A percentile compares a stretch with the other conserved stretches of the same genome.
phyloP scores from a whole-genome alignment of 1,284 basidiomycete genomes.

The Spongispora temasekensis region DNA sequence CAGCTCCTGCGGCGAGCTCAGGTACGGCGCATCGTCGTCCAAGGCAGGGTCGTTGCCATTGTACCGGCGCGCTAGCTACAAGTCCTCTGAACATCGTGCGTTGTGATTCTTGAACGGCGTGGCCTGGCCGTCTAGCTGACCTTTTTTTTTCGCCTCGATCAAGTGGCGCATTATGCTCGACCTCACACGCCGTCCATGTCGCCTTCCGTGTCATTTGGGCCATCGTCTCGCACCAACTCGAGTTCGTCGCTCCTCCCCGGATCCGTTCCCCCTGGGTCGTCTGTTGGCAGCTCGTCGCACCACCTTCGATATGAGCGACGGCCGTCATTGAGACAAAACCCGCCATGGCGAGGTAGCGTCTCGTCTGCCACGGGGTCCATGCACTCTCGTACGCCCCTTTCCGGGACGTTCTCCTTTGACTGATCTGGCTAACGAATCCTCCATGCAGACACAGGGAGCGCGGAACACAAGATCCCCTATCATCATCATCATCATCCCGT shows the following conservation, averaged over 20 bases:
- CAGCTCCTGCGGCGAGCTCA: slow-evolving; percentile 25
- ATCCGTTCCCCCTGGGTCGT: slow-evolving; percentile 28
- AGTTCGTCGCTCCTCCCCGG: slow-evolving; percentile 45
- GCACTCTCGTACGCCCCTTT: slow-evolving; percentile 28
- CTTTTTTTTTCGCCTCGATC: neutral
- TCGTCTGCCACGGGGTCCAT: slow-evolving; percentile 35
- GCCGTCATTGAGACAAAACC: slow-evolving; percentile 44
- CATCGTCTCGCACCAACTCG: slow-evolving; percentile 49
- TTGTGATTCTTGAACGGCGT: too few species aligned
- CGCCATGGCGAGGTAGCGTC: slow-evolving; percentile 46
- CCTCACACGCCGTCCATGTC: slow-evolving; percentile 31
- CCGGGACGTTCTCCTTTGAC: too few species aligned
- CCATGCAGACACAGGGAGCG: slow-evolving; percentile 25
- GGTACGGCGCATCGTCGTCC: slow-evolving; percentile 30
- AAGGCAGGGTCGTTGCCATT: slow-evolving; percentile 29
- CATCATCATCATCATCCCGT: slow-evolving; percentile 36
- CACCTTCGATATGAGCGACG: slow-evolving; percentile 35
- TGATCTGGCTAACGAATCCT: slow-evolving; percentile 7
- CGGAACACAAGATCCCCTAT: slow-evolving; percentile 22
- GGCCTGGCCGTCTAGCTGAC: too few species aligned
- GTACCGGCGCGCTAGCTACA: slow-evolving; percentile 37
- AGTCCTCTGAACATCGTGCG: slow-evolving; percentile 36
- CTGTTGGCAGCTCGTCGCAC: slow-evolving; percentile 31
- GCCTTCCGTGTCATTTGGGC: slow-evolving; percentile 37
- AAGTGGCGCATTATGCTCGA: slow-evolving; percentile 35